Percentiles rank a stretch among this genome's conserved stretches.
These are phyloP conservation scores for Pseudoneurospora amorphoporcata DNA, from an alignment of 495 filamentous ascomycete species.

Conservation along the genomic window DNA sequence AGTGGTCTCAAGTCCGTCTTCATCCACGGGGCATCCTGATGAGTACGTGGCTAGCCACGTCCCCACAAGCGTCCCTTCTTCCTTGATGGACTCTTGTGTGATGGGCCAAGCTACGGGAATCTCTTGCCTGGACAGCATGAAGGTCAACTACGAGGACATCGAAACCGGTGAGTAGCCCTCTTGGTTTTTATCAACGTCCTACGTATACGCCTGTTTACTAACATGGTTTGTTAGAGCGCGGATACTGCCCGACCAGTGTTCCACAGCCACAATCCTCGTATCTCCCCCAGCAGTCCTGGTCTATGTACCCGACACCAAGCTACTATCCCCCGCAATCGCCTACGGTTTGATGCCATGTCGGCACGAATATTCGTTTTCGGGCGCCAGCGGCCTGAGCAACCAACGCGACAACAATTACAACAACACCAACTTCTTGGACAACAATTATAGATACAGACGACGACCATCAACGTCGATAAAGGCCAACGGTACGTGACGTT, in stretches of 20 bases:
- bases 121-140: constrained; percentile 7
- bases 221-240: neutral
- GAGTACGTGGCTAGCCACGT: constrained; percentile 29
- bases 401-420: neutral
- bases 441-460: neutral
- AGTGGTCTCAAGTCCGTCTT: constrained; percentile 32
- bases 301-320: constrained; percentile 8
- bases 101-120: constrained; percentile 10
- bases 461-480: neutral
- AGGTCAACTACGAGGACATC: constrained; percentile 15
- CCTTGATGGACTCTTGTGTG: constrained; percentile 23
- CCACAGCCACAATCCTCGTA: constrained; percentile 6
- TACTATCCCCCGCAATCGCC: constrained; percentile 8
- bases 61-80: constrained; percentile 26
- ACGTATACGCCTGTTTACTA: neutral
- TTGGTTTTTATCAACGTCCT: neutral
- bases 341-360: neutral
- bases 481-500: neutral
- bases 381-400: neutral
- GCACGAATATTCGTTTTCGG: neutral
- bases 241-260: constrained; percentile 1
- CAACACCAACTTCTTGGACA: neutral
- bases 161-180: constrained; percentile 12
- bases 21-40: constrained; percentile 27
- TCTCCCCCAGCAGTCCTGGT: constrained; percentile 12